phyloP scores from a whole-genome alignment of 2,329 filamentous ascomycete species.

The Cercospora beticola region DNA sequence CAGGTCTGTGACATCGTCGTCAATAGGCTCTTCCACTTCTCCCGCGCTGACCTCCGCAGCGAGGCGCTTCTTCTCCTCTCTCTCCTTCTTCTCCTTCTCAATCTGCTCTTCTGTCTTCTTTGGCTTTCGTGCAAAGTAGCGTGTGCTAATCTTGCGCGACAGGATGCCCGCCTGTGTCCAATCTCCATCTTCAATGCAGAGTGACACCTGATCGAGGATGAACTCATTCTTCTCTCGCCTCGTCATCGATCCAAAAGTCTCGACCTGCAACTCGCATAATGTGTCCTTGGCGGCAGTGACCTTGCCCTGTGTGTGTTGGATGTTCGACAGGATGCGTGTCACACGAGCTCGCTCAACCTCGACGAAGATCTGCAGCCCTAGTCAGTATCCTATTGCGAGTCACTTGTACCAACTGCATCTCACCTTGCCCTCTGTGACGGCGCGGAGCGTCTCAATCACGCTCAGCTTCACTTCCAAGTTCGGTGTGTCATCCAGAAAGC shows the following conservation, averaged over 20 bases:
- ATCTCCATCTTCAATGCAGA: constrained; percentile 93
- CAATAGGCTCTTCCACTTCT: constrained; percentile 73
- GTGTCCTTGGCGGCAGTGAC: constrained; percentile 87
- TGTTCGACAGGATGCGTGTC: constrained; percentile 91
- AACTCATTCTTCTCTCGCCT: constrained; percentile 98
- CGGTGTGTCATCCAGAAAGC: constrained; percentile 82
- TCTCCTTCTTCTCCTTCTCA: constrained; percentile 85
- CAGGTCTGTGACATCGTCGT: constrained; percentile 91
- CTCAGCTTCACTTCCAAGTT: constrained; percentile 84
- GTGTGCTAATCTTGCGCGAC: constrained; percentile 93
- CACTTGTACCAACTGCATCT: constrained; percentile 21
- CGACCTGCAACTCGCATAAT: constrained; percentile 94
- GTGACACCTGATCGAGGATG: constrained; percentile 87
- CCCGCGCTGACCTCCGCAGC: constrained; percentile 52
- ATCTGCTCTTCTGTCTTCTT: constrained; percentile 88
- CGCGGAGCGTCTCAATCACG: constrained; percentile 90
- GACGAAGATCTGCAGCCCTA: constrained; percentile 74
- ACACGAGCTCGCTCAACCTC: constrained; percentile 96
- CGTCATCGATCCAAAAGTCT: constrained; percentile 98
- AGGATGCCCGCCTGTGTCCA: constrained; percentile 95
- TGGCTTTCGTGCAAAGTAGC: constrained; percentile 83
- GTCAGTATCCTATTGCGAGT: constrained; percentile 10
- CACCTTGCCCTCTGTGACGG: constrained; percentile 95
- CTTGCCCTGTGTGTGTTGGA: constrained; percentile 95
- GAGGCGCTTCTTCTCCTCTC: constrained; percentile 78